These are phyloP conservation scores for Trametes versicolor DNA, from an alignment of 1,284 basidiomycete genomes.

Conservation along the genomic window DNA sequence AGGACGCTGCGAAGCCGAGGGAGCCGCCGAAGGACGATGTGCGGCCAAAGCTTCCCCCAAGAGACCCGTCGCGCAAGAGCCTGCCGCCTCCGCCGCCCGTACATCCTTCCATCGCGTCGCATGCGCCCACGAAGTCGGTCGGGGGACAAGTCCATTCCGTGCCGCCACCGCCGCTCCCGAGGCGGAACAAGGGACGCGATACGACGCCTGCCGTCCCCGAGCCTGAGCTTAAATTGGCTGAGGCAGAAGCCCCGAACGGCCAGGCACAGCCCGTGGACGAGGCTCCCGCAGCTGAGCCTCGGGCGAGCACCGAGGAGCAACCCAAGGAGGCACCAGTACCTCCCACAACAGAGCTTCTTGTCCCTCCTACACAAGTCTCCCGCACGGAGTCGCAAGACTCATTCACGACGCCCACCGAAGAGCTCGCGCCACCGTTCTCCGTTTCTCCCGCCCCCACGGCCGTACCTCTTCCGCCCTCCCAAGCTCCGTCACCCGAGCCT, in stretches of 20 bases:
- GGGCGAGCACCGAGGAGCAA: slow-evolving; percentile 1
- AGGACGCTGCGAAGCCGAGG: slow-evolving; percentile 22
- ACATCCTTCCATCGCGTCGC: slow-evolving; percentile 46
- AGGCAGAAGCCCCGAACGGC: neutral
- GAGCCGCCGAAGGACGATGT: slow-evolving; percentile 29
- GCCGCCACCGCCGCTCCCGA: slow-evolving; percentile 32
- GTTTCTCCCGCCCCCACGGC: slow-evolving; percentile 35
- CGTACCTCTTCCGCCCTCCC: slow-evolving; percentile 56
- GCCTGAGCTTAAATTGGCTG: neutral
- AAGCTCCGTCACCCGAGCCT: slow-evolving; percentile 35
- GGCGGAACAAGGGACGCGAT: slow-evolving; percentile 35
- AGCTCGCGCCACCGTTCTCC: slow-evolving; percentile 32
- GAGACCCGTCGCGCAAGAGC: slow-evolving; percentile 36
- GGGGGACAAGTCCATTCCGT: slow-evolving; percentile 25
- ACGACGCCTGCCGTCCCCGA: slow-evolving; percentile 8
- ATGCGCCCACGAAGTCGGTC: slow-evolving; percentile 23
- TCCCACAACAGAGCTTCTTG: slow-evolving; percentile 1
- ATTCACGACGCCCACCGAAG: slow-evolving; percentile 48
- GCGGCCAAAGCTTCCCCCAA: slow-evolving; percentile 35
- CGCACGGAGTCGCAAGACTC: slow-evolving; percentile 39
- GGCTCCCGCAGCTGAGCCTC: neutral
- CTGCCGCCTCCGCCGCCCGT: slow-evolving; percentile 51
- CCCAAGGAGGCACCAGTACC: slow-evolving; percentile 2
- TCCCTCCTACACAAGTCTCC: slow-evolving; percentile 23
- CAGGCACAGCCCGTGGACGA: slow-evolving; percentile 1